A percentile compares a stretch with the other conserved stretches of the same genome.
These are phyloP conservation scores for Tulasnella sp. DNA, from an alignment of 768 basidiomycete genomes.

Conservation along the genomic window DNA sequence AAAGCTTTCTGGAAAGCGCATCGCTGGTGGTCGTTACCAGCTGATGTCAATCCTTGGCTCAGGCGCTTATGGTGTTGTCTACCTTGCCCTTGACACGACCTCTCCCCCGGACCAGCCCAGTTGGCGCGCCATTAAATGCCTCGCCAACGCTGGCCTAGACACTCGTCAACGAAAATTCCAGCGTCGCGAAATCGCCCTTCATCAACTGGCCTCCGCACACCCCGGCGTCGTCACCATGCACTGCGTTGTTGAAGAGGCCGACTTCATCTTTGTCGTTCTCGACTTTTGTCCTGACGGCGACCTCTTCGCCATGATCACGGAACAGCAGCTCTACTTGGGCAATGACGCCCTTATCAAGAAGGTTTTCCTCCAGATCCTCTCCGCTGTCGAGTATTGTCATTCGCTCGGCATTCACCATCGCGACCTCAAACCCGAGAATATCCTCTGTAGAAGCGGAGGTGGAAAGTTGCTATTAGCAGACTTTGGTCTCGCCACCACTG, in stretches of 20 bases:
- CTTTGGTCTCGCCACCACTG: conserved; percentile 62
- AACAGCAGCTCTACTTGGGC: conserved; percentile 68
- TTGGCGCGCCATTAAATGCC: conserved; percentile 85
- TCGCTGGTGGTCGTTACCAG: conserved; percentile 73
- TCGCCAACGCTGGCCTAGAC: conserved; percentile 46
- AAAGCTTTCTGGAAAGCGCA: conserved; percentile 50
- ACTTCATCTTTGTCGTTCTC: conserved; percentile 70
- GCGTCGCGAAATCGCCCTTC: conserved; percentile 50
- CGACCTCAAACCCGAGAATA: conserved; percentile 90
- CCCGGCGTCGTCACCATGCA: conserved; percentile 57
- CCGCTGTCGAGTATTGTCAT: conserved; percentile 90
- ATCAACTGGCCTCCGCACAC: conserved; percentile 33
- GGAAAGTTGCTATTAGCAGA: conserved; percentile 77
- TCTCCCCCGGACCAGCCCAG: conserved; percentile 31
- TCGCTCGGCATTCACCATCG: conserved; percentile 87
- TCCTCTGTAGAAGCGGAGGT: conserved; percentile 38
- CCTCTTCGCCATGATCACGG: conserved; percentile 39
- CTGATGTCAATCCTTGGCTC: conserved; percentile 80
- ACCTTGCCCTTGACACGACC: conserved; percentile 63
- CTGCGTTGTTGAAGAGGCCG: conserved; percentile 46
- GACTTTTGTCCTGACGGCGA: conserved; percentile 79
- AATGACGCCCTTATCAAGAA: conserved; percentile 74
- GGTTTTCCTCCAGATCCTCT: conserved; percentile 87
- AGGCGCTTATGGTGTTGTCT: conserved; percentile 93
- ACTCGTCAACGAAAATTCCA: conserved; percentile 56